Evolutionary conservation across 179 eudicot genomes (phyloP), one percentile per base, ranked within the genome.

Genomic region (Spergularia azorica): DNA sequence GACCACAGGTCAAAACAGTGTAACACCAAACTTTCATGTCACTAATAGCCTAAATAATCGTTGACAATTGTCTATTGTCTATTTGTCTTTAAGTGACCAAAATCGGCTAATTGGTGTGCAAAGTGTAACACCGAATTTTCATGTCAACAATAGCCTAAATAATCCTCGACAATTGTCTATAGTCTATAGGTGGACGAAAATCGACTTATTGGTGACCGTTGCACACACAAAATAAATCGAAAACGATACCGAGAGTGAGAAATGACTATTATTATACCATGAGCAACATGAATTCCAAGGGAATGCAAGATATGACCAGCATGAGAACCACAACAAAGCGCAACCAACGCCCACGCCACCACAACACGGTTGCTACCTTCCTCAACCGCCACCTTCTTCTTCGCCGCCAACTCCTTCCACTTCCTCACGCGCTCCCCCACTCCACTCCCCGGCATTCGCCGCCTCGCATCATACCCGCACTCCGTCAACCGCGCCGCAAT

Each of bases 341-440:
- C 97, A 79, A 92, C 98, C 77, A 95, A 77, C 73, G 92, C 86
- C 98, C 97, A 95, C 72, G 98, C 97, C 61, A 95, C 76, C 64
- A 82, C 87, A 77, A 95, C 98, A 2, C 95, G 80, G 26, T 88
- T 92, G 59, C 87, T 78, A 66, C 92, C 90, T 84, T 88, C 85
- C 76, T 79, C 83, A 2, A 90, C 78, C 87, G 87, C 55, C 9
- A 26, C 90, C 79, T 87, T 89, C 86, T 91, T 95, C 86, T 83
- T 90, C 70, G 41, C 86, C 71, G 76, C 87, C 80, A 75, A 71
- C 82, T 92, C 96, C 85, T 85, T 92, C 98, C 97, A 95, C 83
- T 85, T 92, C 86, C 79, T 84, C 86, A 91, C 97, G 79, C 88
- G 93, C 82, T 87, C 97, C 10, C 89, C 90, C 0, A 94, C 86